Base-by-base conservation (phyloP, 2,329 filamentous ascomycete species). In the Exophiala calicioides region DNA sequence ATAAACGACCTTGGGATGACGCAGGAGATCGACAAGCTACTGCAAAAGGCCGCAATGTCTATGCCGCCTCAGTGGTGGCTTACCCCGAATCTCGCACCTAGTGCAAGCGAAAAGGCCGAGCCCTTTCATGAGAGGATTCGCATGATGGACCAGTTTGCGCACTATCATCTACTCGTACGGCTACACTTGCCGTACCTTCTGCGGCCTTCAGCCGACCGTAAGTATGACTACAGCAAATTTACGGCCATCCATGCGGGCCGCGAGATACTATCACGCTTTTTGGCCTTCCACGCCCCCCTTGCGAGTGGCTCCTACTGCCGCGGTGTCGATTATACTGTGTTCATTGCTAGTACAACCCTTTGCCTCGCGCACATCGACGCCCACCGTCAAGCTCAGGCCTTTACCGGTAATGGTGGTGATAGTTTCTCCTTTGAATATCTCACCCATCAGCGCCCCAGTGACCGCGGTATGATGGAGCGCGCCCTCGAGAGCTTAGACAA, bases 151-250 rank as follows among this genome's bases (percentile, higher is more conserved):
- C 78, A 81, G 47, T 67, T 80, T 34, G 67, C 71, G 2, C 74
- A 80, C 50, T 72, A 74, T 54, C 70, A 73, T 24, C 66, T 80
- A 3, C 62, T 79, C 5, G 70, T 76, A 24, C 68, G 77, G 6
- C 68, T 81, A 0, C 78, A 82, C 49, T 66, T 81, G 1, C 79
- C 78, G 0, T 80, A 76, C 50, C 74, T 81, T 62, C 67, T 80
- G 8, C 69, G 67, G 18, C 49, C 63, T 5, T 58, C 62, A 3
- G 41, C 46, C 4, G 61, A 64, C 12, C 39, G 43, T 5, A 66
- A 67, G 12, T 71, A 72, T 44, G 70, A 75, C 15, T 74, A 76
- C 56, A 77, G 72, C 54, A 77, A 72, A 44, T 68, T 68, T 9
- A 71, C 70, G 1, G 76, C 74, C 49, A 62, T 78, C 34, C 68